Base-by-base conservation (phyloP, 2,329 filamentous ascomycete genomes). In the Thelonectria rubi region DNA sequence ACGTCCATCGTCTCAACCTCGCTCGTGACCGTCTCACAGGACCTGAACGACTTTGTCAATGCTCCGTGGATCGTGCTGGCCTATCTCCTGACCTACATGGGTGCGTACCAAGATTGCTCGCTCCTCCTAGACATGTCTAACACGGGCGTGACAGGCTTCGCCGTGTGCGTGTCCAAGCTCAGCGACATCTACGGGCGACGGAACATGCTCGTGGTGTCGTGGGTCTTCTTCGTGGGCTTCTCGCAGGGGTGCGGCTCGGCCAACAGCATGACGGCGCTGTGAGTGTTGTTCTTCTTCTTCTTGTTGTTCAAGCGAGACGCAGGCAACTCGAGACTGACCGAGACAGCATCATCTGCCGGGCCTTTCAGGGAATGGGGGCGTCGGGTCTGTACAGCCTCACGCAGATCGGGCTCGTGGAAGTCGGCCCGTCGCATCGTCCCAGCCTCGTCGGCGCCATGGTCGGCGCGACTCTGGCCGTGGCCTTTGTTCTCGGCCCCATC, bases 301-400 rank as follows among this genome's bases (percentile, higher is more conserved):
- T n/a, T n/a, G n/a, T n/a, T n/a, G n/a, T n/a, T n/a, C n/a, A n/a
- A n/a, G n/a, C n/a, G n/a, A n/a, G n/a, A n/a, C n/a, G n/a, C n/a
- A n/a, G n/a, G n/a, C n/a, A n/a, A n/a, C n/a, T 21, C 47, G 40
- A 42, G 24, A 55, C 69, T 75, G 55, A 74, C 61, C 48, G 58
- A 18, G 45, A 21, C 55, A 88, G 86, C 1, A 88, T 89, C 49
- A 68, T 85, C 14, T 88, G 80, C 59, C 82, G 86, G 18, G 83
- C 84, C 1, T 81, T 88, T 14, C 86, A 88, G 59, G 86, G 86
- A 5, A 80, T 88, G 45, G 86, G 87, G 0, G 87, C 84, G 2
- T 86, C 87, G 9, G 86, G 86, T 0, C 75, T 89, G 21, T 89
- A 88, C 72, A 87, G 84, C 64, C 73, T 88, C 43, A 82, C 84